Evolutionary conservation across 768 basidiomycete genomes (phyloP).

Genomic region (Russula ochroleuca): DNA sequence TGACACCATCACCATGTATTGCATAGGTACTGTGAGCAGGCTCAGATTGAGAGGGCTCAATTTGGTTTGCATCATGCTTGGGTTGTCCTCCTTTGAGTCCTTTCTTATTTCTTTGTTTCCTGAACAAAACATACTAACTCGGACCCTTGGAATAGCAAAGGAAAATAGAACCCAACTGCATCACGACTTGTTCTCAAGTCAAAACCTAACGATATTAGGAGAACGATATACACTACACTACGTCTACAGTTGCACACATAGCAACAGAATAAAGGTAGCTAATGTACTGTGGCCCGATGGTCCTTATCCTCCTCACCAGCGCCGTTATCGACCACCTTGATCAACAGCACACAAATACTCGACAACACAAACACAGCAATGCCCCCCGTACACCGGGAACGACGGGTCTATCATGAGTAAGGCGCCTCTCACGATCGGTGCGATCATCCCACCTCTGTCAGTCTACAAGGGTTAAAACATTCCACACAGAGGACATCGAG

Average conservation of each 20-base stretch:
- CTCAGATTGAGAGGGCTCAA: no score
- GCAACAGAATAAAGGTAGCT: not conserved
- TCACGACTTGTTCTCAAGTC: not conserved
- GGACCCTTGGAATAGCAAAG: no score
- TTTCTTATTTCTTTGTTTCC: no score
- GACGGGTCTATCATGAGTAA: constrained; percentile 64
- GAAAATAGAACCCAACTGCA: no score
- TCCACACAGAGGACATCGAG: not conserved
- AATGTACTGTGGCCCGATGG: constrained; percentile 16
- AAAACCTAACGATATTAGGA: not conserved
- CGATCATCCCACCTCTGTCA: constrained; percentile 80
- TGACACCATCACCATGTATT: no score
- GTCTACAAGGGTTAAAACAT: not conserved
- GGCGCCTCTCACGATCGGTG: constrained; percentile 70
- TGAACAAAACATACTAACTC: no score
- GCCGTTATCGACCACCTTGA: constrained; percentile 50
- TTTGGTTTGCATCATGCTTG: no score
- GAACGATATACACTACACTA: not conserved
- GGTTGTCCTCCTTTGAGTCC: no score
- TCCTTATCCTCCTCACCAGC: constrained; percentile 27
- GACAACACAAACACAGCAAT: constrained; percentile 61
- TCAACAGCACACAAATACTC: constrained; percentile 55
- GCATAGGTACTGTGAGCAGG: no score
- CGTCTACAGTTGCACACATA: not conserved
- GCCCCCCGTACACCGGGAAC: constrained; percentile 74